Conservation (phyloP, 2,329 filamentous ascomycete species). For the Podosphaera xanthii region DNA sequence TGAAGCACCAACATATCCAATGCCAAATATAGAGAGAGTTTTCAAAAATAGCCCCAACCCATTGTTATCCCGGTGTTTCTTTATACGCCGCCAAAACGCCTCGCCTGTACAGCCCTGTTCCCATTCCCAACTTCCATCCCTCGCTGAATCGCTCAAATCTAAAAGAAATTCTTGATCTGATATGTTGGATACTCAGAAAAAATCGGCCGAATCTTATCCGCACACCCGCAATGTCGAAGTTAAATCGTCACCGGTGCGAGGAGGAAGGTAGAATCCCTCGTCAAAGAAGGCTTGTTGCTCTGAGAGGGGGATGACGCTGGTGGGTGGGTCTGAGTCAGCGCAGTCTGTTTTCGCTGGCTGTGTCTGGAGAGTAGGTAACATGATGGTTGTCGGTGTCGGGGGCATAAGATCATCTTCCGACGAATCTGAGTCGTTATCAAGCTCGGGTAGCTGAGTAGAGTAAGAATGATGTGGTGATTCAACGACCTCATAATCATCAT, state of each 20-base stretch:
- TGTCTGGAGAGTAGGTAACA: conserved; percentile 35
- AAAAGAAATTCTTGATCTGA: not conserved
- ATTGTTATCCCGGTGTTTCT: not conserved
- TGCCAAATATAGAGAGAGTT: too few species aligned
- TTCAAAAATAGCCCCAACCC: too few species aligned
- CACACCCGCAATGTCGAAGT: conserved; percentile 23
- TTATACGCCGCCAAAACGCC: not conserved
- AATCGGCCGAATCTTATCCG: conserved; percentile 10
- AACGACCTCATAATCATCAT: conserved; percentile 40
- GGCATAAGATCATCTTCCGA: conserved; percentile 54
- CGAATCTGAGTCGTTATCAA: conserved; percentile 43
- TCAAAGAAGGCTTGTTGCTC: conserved; percentile 22
- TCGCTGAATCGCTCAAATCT: not conserved
- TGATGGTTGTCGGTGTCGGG: conserved; percentile 21
- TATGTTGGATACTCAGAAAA: not conserved
- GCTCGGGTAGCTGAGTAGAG: conserved; percentile 46
- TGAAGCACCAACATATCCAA: too few species aligned
- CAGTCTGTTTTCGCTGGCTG: conserved; percentile 24
- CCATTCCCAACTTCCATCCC: not conserved
- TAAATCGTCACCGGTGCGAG: conserved; percentile 20
- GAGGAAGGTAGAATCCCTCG: conserved; percentile 24
- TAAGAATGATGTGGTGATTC: conserved; percentile 37
- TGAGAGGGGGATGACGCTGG: conserved; percentile 12
- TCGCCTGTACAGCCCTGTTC: not conserved
- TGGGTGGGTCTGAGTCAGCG: conserved; percentile 8